Conservation (phyloP, 192 early-diverging fungal species). For the Coemansia pectinata region DNA sequence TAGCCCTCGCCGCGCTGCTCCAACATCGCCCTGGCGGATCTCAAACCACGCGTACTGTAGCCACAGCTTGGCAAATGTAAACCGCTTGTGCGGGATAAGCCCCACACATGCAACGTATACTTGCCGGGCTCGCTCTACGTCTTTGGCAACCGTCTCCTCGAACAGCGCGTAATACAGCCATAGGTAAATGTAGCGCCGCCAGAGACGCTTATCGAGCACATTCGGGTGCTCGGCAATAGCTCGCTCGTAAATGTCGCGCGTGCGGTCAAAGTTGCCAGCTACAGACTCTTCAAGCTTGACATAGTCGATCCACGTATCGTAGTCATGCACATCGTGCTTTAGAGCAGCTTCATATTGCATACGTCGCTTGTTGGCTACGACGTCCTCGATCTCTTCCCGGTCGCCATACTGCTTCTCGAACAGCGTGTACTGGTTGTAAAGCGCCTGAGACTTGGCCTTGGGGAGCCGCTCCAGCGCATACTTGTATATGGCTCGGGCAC, state of each 20-base stretch:
- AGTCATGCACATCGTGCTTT: slow-evolving; percentile 78
- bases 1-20: slow-evolving; percentile 72
- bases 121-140: slow-evolving; percentile 74
- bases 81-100: slow-evolving; percentile 87
- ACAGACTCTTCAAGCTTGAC: slow-evolving; percentile 81
- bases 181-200: slow-evolving; percentile 98
- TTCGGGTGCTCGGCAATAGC: slow-evolving; percentile 88
- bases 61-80: slow-evolving; percentile 99
- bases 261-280: slow-evolving; percentile 64
- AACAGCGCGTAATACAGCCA: slow-evolving; percentile 98
- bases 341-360: slow-evolving; percentile 85
- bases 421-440: slow-evolving; percentile 92
- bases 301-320: slow-evolving; percentile 99
- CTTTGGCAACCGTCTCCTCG: slow-evolving; percentile 86
- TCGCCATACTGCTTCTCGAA: slow-evolving; percentile 98
- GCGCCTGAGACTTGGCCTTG: slow-evolving; percentile 75
- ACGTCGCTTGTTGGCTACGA: slow-evolving; percentile 85
- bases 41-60: slow-evolving; percentile 91
- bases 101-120: slow-evolving; percentile 83
- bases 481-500: slow-evolving; percentile 95
- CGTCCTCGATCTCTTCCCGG: slow-evolving; percentile 84
- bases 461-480: slow-evolving; percentile 90
- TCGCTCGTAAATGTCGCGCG: slow-evolving; percentile 94
- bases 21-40: slow-evolving; percentile 73
- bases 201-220: slow-evolving; percentile 86